phyloP scores from a whole-genome alignment of 257 asterid genomes.

The Paraleonurus japonicus region DNA sequence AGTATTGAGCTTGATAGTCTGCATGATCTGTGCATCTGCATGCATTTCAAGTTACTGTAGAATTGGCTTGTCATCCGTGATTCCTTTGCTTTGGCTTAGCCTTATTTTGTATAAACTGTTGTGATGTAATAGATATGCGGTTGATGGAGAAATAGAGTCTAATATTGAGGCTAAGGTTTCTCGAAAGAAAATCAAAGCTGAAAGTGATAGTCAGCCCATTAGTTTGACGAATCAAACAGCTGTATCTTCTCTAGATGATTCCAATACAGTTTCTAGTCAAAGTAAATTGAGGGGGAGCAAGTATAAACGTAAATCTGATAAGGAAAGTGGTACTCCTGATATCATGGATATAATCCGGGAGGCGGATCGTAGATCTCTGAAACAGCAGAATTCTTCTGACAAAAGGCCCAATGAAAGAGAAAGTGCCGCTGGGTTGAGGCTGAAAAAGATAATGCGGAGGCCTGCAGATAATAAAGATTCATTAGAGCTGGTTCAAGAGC shows the following conservation, averaged over 20 bases:
- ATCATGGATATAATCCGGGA: constrained; percentile 75
- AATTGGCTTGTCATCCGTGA: neutral
- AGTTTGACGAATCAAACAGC: constrained; percentile 34
- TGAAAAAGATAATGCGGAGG: constrained; percentile 93
- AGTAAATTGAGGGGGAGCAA: constrained; percentile 32
- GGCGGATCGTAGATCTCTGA: constrained; percentile 47
- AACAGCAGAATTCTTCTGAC: constrained; percentile 38
- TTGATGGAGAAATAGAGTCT: constrained; percentile 47
- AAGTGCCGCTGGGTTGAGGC: constrained; percentile 67
- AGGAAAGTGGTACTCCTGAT: constrained; percentile 39
- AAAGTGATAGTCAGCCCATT: constrained; percentile 34
- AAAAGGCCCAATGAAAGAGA: constrained; percentile 48
- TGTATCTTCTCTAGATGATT: constrained; percentile 38
- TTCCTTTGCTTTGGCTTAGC: constrained; percentile 2
- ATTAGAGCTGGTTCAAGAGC: constrained; percentile 62
- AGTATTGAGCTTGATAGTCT: neutral
- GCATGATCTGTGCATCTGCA: neutral
- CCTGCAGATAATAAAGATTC: constrained; percentile 67
- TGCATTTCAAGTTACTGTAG: neutral
- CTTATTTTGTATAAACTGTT: constrained; percentile 17
- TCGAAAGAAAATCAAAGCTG: constrained; percentile 60
- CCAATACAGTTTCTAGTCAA: constrained; percentile 25
- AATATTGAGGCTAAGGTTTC: constrained; percentile 34
- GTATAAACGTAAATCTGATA: constrained; percentile 31
- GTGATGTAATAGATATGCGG: constrained; percentile 44